These are phyloP conservation scores for Tolypocladium pustulatum DNA, from an alignment of 2,329 filamentous ascomycete genomes.

Conservation along the genomic window DNA sequence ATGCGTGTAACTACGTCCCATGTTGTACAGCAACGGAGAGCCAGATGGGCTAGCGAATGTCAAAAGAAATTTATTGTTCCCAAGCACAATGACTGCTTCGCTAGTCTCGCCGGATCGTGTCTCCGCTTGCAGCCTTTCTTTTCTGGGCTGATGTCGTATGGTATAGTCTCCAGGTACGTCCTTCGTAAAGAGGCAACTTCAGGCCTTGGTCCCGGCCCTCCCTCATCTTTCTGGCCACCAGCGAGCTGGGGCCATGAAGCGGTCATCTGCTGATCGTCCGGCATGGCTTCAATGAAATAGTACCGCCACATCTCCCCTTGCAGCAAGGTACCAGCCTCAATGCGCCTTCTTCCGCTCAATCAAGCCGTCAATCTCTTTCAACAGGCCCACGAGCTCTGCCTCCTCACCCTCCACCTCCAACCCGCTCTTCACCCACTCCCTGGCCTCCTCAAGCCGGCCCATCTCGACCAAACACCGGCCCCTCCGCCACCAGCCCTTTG, in stretches of 20 bases:
- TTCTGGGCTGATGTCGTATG: not conserved
- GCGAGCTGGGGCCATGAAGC: not conserved
- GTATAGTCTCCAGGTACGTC: not conserved
- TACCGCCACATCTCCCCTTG: not conserved
- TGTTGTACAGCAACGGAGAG: not conserved
- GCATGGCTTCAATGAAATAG: not conserved
- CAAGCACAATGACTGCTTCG: not conserved
- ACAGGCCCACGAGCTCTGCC: conserved; percentile 49
- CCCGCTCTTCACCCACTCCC: conserved; percentile 64
- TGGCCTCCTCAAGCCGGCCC: conserved; percentile 74
- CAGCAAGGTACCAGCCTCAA: not conserved
- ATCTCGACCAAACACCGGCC: conserved; percentile 85
- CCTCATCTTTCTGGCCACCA: not conserved
- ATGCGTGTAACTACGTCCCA: not conserved
- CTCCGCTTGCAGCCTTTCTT: not conserved
- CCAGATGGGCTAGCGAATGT: not conserved
- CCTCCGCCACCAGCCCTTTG: conserved; percentile 89
- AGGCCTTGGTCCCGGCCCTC: too few species aligned
- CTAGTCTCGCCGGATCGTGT: not conserved
- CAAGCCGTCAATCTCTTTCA: conserved; percentile 49
- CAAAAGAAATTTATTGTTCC: not conserved
- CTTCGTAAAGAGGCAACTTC: not conserved
- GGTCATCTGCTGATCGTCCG: not conserved
- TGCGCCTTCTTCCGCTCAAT: conserved; percentile 27
- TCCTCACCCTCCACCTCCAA: conserved; percentile 75